Percentiles rank a stretch among this genome's conserved stretches.
Evolutionary conservation across 2,329 filamentous ascomycete species (phyloP).

Genomic region (Alternaria ventricosa): DNA sequence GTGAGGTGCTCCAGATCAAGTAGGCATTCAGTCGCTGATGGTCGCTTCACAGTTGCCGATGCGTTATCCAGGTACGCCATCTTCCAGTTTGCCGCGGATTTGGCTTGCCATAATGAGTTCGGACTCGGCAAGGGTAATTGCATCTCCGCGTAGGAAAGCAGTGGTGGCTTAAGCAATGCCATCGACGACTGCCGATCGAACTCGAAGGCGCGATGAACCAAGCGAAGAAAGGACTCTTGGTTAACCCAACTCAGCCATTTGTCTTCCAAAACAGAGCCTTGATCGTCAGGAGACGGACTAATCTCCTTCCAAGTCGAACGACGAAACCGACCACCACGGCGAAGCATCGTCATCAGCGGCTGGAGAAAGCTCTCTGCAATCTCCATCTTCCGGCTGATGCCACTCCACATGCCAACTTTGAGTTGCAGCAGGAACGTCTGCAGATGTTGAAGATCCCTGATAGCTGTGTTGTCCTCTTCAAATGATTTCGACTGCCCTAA

Average conservation of each 20-base stretch:
- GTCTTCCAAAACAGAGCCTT: conserved; percentile 62
- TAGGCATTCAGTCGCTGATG: conserved; percentile 40
- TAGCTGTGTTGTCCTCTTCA: conserved; percentile 58
- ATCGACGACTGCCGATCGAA: conserved; percentile 73
- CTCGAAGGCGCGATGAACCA: conserved; percentile 70
- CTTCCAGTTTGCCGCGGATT: conserved; percentile 70
- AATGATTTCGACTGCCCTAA: conserved; percentile 50
- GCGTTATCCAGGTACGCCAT: conserved; percentile 58
- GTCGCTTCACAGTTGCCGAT: conserved; percentile 18
- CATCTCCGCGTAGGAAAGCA: conserved; percentile 73
- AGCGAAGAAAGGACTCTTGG: conserved; percentile 71
- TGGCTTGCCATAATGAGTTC: conserved; percentile 70
- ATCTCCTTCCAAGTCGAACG: conserved; percentile 62
- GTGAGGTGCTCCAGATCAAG: conserved; percentile 32
- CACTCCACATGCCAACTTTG: conserved; percentile 65
- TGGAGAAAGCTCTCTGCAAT: conserved; percentile 65
- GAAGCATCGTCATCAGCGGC: conserved; percentile 62
- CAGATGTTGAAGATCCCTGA: conserved; percentile 59
- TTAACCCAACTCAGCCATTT: conserved; percentile 72
- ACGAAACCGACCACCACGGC: conserved; percentile 65
- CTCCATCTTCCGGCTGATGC: conserved; percentile 65
- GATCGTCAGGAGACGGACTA: conserved; percentile 60
- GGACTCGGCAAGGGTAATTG: conserved; percentile 69
- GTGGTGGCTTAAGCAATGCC: conserved; percentile 67
- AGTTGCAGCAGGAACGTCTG: conserved; percentile 60